Conservation (phyloP, 495 filamentous ascomycete genomes). For the Bryoglossum gracile region DNA sequence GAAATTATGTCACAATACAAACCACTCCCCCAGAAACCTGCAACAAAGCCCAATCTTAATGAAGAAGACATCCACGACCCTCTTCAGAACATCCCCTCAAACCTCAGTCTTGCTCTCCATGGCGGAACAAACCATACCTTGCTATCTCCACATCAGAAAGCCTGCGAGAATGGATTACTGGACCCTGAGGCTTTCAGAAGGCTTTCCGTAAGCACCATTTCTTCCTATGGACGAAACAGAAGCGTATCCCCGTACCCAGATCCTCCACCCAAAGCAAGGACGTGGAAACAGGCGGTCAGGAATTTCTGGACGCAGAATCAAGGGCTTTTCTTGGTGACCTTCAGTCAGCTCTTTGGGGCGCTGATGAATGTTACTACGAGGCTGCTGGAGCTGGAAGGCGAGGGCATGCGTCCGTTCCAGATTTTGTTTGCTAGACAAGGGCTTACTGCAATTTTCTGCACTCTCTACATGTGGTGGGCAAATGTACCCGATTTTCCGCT, state of each 20-base stretch:
- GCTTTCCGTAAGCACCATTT: constrained; percentile 28
- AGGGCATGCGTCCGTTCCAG: constrained; percentile 79
- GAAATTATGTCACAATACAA: constrained; percentile 12
- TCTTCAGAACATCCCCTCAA: constrained; percentile 18
- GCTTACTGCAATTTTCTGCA: constrained; percentile 61
- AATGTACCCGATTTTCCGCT: constrained; percentile 62
- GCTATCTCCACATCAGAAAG: constrained; percentile 3
- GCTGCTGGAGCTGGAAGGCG: constrained; percentile 65
- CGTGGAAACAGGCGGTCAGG: constrained; percentile 24
- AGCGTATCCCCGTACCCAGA: constrained; percentile 17
- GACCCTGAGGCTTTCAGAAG: constrained; percentile 27
- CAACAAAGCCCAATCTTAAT: constrained; percentile 2
- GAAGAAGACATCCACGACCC: constrained; percentile 9
- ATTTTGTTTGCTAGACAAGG: constrained; percentile 82
- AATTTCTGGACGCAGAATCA: constrained; percentile 50
- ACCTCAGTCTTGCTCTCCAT: constrained; percentile 21
- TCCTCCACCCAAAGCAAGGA: constrained; percentile 14
- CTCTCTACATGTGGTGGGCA: constrained; percentile 68
- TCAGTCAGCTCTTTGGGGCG: constrained; percentile 77
- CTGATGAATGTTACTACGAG: constrained; percentile 84
- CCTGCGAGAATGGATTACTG: constrained; percentile 12
- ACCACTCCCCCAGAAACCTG: constrained; percentile 11
- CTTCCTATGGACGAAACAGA: constrained; percentile 9
- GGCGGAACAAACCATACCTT: constrained; percentile 8
- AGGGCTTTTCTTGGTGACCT: constrained; percentile 63